Conservation (phyloP, 495 filamentous ascomycete genomes). For the Daldinia loculata region DNA sequence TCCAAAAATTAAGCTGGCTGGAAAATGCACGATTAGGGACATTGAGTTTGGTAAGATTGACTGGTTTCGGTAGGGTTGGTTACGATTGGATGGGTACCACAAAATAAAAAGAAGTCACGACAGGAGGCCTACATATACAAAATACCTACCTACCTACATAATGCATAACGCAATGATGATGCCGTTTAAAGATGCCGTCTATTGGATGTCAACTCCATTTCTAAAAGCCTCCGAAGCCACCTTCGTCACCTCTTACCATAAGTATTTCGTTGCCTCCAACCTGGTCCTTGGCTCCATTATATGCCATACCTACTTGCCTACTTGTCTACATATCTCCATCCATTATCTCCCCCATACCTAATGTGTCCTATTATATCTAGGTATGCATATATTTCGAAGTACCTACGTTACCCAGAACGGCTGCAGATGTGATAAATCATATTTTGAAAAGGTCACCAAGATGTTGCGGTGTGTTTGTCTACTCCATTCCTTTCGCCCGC, state of each 20-base stretch:
- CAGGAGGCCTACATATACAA: conserved; percentile 2
- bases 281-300: conserved; percentile 36
- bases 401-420: conserved; percentile 23
- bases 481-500: conserved; percentile 24
- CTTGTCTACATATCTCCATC: neutral
- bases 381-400: neutral
- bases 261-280: conserved; percentile 28
- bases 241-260: conserved; percentile 5
- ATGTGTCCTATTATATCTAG: neutral
- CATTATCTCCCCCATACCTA: neutral
- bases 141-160: neutral
- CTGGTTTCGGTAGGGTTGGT: neutral
- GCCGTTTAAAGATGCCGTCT: neutral
- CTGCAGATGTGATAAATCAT: conserved; percentile 30
- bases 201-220: conserved; percentile 21
- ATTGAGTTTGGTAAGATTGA: neutral
- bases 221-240: conserved; percentile 17
- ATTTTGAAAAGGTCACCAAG: conserved; percentile 13
- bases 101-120: neutral
- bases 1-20: neutral
- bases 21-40: neutral
- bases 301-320: neutral
- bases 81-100: neutral
- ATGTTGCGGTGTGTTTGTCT: conserved; percentile 27
- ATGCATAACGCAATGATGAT: neutral